Base-by-base conservation (phyloP, 2,329 filamentous ascomycete species). In the Piedraia hortae region DNA sequence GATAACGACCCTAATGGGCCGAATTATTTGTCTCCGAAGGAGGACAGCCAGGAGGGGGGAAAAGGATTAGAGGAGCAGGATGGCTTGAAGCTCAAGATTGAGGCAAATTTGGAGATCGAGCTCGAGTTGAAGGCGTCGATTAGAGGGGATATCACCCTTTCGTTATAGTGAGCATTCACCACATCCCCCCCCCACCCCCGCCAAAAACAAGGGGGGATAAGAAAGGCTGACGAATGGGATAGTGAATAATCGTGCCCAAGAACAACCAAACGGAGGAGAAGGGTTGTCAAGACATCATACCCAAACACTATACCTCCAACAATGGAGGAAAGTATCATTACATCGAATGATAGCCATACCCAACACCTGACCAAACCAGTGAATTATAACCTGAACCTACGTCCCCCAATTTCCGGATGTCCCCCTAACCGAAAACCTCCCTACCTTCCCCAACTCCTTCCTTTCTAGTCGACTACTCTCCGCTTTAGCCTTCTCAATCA, bases 111-210 rank as follows among this genome's bases (percentile, higher is more conserved):
- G 26, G 74, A 85, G 33, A 58, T 85, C 21, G 74, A 85, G 45
- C 73, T 85, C 29, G 69, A 77, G 36, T 56, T 85, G 28, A 85
- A 85, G 54, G 74, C 74, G 10, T 68, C 69, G 44, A 78, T 85
- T 32, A 66, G 78, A 36, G 77, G 77, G 38, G 77, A 88, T 48
- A 48, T 88, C 31, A 78, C 73, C 15, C 46, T 85, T 31, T 69
- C 66, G 31, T 54, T 85, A 38, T 62, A 71, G 70, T 75, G 57
- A 53, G 62, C 66, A 14, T 15, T 14, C 10, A n/a, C 11, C 9
- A 11, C 14, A 15, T 22, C 10, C 20, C 19, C 21, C 12, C 16
- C 10, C n/a, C n/a, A n/a, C n/a, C n/a, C n/a, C n/a, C n/a, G n/a
- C n/a, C n/a, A n/a, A n/a, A n/a, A n/a, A n/a, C n/a, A n/a, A n/a